These are phyloP conservation scores for Phytophthora meadii DNA, from an alignment of 352 stramenopile species.

Conservation along the genomic window DNA sequence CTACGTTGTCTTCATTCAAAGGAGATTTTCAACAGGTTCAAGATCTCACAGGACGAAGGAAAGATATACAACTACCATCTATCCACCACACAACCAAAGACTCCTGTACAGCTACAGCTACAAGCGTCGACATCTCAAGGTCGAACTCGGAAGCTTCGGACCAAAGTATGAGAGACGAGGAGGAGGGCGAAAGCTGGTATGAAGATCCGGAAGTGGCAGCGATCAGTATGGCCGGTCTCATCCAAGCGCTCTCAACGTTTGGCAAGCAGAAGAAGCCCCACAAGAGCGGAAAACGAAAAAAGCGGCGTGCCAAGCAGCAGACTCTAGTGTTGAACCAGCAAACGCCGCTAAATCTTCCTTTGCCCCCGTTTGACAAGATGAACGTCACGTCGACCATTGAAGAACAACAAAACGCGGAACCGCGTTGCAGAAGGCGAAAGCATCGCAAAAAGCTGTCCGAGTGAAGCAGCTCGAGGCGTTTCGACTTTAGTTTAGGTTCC, in stretches of 20 bases:
- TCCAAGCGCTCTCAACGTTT: conserved; percentile 34
- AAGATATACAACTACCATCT: conserved; percentile 6
- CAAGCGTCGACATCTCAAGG: not conserved
- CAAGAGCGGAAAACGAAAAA: conserved; percentile 13
- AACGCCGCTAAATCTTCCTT: not conserved
- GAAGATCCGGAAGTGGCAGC: conserved; percentile 29
- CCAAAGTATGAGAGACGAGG: not conserved
- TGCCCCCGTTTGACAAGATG: conserved; percentile 4
- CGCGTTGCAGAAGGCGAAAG: conserved; percentile 5
- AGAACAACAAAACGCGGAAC: not conserved
- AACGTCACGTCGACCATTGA: conserved; percentile 3
- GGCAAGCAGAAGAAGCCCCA: conserved; percentile 8
- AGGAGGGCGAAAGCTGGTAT: conserved; percentile 24
- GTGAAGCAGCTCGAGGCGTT: not conserved
- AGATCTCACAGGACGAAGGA: not conserved
- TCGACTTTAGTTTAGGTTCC: not conserved
- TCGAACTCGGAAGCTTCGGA: too few relatives aligned
- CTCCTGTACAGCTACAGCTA: not conserved
- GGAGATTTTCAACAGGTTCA: not conserved
- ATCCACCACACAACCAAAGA: conserved; percentile 7
- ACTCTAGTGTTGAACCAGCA: conserved; percentile 1
- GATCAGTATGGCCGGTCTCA: conserved; percentile 32
- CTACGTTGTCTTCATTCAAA: conserved; percentile 11
- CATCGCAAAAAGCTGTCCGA: conserved; percentile 8
- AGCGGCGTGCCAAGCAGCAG: conserved; percentile 13